Percentiles rank a stretch among this genome's conserved stretches.
Conservation (phyloP, 108 stramenopile genomes). For the Nitzschia sp. region DNA sequence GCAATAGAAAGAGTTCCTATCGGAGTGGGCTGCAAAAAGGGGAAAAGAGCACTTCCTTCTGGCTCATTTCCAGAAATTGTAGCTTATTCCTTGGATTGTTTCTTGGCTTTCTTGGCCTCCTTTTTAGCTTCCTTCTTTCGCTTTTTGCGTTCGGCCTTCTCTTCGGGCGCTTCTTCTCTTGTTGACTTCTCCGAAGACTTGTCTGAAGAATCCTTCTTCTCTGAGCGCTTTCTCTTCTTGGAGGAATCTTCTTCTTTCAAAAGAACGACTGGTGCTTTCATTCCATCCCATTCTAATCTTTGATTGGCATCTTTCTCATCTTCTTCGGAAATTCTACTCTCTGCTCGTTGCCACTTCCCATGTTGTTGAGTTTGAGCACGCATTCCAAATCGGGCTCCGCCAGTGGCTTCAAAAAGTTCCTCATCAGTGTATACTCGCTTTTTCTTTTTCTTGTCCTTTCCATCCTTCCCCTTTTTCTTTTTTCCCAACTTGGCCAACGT, state of each 20-base stretch:
- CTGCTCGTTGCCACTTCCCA: slow-evolving; percentile 84
- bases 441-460: slow-evolving; percentile 26
- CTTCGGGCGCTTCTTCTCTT: slow-evolving; percentile 16
- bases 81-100: slow-evolving; percentile 8
- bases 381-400: slow-evolving; percentile 86
- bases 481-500: slow-evolving; percentile 69
- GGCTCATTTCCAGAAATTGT: too few species aligned
- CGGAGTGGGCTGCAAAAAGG: too few species aligned
- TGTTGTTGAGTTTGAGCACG: slow-evolving; percentile 68
- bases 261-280: slow-evolving; percentile 46
- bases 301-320: slow-evolving; percentile 51
- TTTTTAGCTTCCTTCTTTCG: slow-evolving; percentile 38
- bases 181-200: slow-evolving; percentile 11
- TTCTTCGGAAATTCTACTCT: slow-evolving; percentile 33
- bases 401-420: slow-evolving; percentile 88
- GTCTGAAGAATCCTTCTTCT: background rate
- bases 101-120: slow-evolving; percentile 31
- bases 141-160: slow-evolving; percentile 10
- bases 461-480: slow-evolving; percentile 41
- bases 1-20: too few species aligned
- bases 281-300: slow-evolving; percentile 77
- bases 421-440: slow-evolving; percentile 68
- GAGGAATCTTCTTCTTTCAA: slow-evolving; percentile 9
- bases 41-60: too few species aligned
- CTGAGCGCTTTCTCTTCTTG: slow-evolving; percentile 4